phyloP scores from a whole-genome alignment of 2,329 filamentous ascomycete genomes.

The Curvularia verruculosa region DNA sequence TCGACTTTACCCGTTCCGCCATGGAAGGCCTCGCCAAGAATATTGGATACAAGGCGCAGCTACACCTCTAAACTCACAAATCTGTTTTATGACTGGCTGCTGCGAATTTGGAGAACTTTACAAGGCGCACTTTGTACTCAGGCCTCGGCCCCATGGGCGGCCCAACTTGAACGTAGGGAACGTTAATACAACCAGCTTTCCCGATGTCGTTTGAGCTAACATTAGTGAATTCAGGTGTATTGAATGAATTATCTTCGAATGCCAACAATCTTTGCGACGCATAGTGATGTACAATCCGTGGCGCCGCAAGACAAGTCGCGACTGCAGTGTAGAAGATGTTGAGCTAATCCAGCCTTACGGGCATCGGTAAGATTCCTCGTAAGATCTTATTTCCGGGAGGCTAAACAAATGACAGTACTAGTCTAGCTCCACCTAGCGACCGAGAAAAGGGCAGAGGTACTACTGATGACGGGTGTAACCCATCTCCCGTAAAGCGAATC shows the following conservation, averaged over 20 bases:
- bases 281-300: background rate
- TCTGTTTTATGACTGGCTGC: background rate
- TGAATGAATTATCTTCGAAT: background rate
- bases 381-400: background rate
- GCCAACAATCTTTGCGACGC: too few species aligned
- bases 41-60: background rate
- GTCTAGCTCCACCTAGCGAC: background rate
- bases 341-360: slow-evolving; percentile 2
- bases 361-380: background rate
- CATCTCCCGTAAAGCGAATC: background rate
- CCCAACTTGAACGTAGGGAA: background rate
- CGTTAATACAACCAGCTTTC: background rate
- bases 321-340: background rate
- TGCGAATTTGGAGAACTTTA: background rate
- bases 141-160: background rate
- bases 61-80: background rate
- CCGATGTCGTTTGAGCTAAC: background rate
- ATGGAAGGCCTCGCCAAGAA: background rate
- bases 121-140: background rate
- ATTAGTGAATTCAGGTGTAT: background rate
- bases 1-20: background rate
- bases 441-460: background rate
- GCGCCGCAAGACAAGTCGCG: background rate
- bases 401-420: background rate
- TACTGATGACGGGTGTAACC: too few species aligned